A percentile compares a stretch with the other conserved stretches of the same genome.
phyloP scores from a whole-genome alignment of 192 early-diverging fungal genomes.

The Coemansia sp. region DNA sequence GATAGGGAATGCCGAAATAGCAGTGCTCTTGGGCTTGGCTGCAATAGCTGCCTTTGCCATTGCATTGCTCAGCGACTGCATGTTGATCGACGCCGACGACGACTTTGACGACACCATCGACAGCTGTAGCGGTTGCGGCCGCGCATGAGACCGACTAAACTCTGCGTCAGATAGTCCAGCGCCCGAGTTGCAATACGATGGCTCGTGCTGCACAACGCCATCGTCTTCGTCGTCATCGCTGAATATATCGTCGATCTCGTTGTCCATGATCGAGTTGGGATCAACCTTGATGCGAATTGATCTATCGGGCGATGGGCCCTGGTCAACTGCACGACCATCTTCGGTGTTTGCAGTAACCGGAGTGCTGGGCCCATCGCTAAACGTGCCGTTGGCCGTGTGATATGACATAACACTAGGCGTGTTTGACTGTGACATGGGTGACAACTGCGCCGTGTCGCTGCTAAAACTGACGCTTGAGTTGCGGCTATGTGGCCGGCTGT shows the following conservation, averaged over 20 bases:
- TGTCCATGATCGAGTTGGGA: constrained; percentile 23
- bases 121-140: background rate
- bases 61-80: constrained; percentile 43
- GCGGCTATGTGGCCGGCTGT: constrained; percentile 15
- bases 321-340: background rate
- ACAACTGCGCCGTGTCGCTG: constrained; percentile 21
- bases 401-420: constrained; percentile 34
- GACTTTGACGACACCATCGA: constrained; percentile 19
- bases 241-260: constrained; percentile 50
- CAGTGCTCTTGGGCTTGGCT: background rate
- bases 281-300: constrained; percentile 47
- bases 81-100: constrained; percentile 31
- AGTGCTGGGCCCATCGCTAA: constrained; percentile 20
- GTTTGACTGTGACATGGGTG: constrained; percentile 21
- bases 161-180: constrained; percentile 28
- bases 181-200: constrained; percentile 42
- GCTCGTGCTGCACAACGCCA: constrained; percentile 38
- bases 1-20: constrained; percentile 44
- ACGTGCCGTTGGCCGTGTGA: constrained; percentile 33
- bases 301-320: constrained; percentile 6
- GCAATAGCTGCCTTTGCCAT: constrained; percentile 13
- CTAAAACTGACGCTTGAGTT: constrained; percentile 15
- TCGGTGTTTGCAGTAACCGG: background rate
- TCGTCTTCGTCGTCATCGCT: constrained; percentile 50
- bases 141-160: background rate